Evolutionary conservation across 768 basidiomycete genomes (phyloP).

Genomic region (Chalciporus pseudorubinellus): DNA sequence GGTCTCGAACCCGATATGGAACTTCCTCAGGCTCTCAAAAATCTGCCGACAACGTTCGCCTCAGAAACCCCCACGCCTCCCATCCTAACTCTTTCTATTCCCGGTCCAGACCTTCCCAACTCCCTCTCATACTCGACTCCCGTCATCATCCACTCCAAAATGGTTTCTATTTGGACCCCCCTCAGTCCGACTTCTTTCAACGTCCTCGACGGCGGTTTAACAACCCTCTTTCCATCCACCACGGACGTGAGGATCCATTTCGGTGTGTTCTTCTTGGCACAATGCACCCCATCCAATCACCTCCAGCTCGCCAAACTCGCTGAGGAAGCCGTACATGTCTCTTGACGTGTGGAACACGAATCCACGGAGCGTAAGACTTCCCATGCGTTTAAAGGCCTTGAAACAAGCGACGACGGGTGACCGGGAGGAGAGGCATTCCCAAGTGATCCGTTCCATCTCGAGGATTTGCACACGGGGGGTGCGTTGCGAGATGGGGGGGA

Average conservation of each 20-base stretch:
- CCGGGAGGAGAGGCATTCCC: conserved; percentile 31
- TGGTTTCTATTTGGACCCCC: conserved; percentile 18
- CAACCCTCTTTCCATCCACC: conserved; percentile 6
- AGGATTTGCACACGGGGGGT: conserved; percentile 24
- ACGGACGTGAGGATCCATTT: conserved; percentile 9
- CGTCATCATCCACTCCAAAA: conserved; percentile 30
- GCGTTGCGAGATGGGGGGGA: conserved; percentile 22
- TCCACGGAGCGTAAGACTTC: conserved; percentile 20
- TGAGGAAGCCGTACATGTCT: conserved; percentile 29
- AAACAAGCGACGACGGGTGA: conserved; percentile 27
- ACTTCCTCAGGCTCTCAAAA: conserved; percentile 25
- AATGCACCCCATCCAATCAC: conserved; percentile 30
- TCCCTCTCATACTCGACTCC: conserved; percentile 15
- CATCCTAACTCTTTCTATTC: conserved; percentile 25
- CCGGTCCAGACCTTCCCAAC: conserved; percentile 3
- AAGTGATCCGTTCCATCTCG: conserved; percentile 31
- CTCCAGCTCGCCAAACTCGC: conserved; percentile 27
- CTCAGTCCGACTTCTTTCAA: conserved; percentile 29
- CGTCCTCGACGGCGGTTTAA: conserved; percentile 16
- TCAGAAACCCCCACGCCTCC: conserved; percentile 28
- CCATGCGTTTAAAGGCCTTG: conserved; percentile 20
- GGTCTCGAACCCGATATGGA: conserved; percentile 29
- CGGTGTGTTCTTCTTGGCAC: conserved; percentile 15
- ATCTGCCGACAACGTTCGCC: conserved; percentile 26
- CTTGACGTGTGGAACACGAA: conserved; percentile 26